phyloP scores from a whole-genome alignment of 345 rosid species.

The Arabidopsis arenosa region DNA sequence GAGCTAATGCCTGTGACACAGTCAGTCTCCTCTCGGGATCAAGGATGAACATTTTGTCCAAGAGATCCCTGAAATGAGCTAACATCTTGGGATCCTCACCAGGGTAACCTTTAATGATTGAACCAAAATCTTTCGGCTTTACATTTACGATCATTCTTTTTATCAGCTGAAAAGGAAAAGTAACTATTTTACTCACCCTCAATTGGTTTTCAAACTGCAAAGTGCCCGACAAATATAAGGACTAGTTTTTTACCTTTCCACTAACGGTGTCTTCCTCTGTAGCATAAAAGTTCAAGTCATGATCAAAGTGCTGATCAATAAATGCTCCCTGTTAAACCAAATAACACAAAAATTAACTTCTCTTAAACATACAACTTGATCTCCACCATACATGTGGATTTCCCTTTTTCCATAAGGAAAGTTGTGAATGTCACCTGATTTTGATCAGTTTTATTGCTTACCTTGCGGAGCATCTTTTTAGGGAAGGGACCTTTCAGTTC shows the following conservation, averaged over 20 bases:
- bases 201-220: slow-evolving; percentile 11
- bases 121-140: slow-evolving; percentile 91
- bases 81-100: slow-evolving; percentile 98
- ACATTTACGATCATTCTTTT: slow-evolving; percentile 78
- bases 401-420: slow-evolving; percentile 1
- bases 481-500: slow-evolving; percentile 96
- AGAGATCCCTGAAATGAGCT: slow-evolving; percentile 86
- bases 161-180: slow-evolving; percentile 61
- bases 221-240: slow-evolving; percentile 9
- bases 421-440: no score
- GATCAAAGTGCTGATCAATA: slow-evolving; percentile 90
- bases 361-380: slow-evolving; percentile 13
- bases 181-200: slow-evolving; percentile 25
- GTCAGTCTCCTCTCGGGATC: slow-evolving; percentile 98
- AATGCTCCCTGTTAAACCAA: slow-evolving; percentile 75
- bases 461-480: slow-evolving; percentile 98
- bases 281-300: slow-evolving; percentile 83
- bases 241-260: slow-evolving; percentile 63
- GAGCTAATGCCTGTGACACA: slow-evolving; percentile 86
- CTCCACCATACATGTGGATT: background rate
- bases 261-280: slow-evolving; percentile 92
- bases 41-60: slow-evolving; percentile 89
- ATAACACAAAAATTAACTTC: slow-evolving; percentile 21
- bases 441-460: slow-evolving; percentile 23
- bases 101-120: slow-evolving; percentile 70